Evolutionary conservation across 2,329 filamentous ascomycete species (phyloP).

Genomic region (Mycosphaerella arachidis): DNA sequence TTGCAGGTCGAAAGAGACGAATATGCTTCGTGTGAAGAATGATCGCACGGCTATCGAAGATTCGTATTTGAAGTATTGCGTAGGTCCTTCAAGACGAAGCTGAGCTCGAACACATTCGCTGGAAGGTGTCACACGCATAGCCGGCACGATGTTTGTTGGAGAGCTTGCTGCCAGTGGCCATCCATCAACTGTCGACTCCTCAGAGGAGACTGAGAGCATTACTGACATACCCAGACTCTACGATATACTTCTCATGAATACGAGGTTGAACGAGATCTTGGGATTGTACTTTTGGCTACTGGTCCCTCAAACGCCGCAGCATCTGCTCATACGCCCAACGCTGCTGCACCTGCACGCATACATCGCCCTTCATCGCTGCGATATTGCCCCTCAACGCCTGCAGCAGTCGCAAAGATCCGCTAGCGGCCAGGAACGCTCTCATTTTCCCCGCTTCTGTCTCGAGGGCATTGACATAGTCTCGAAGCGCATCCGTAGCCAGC

Average conservation of each 20-base stretch:
- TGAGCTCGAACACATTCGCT: too few species aligned
- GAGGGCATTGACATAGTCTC: not conserved
- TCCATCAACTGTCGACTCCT: not conserved
- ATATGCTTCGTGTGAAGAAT: conserved; percentile 28
- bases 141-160: too few species aligned
- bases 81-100: too few species aligned
- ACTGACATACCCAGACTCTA: too few species aligned
- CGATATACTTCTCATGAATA: too few species aligned
- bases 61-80: too few species aligned
- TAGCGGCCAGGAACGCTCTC: not conserved
- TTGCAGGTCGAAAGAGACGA: conserved; percentile 49
- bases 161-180: not conserved
- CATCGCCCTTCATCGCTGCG: not conserved
- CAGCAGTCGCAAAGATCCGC: not conserved
- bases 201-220: too few species aligned
- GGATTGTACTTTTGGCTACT: too few species aligned
- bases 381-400: not conserved
- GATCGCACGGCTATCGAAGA: not conserved
- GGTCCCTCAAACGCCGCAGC: not conserved
- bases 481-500: not conserved
- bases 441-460: not conserved
- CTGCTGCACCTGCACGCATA: not conserved
- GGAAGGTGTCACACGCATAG: too few species aligned
- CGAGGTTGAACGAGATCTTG: too few species aligned
- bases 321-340: not conserved